Percentiles rank a stretch among this genome's conserved stretches.
These are phyloP conservation scores for Thelonectria discophora DNA, from an alignment of 2,329 filamentous ascomycete species.

Conservation along the genomic window DNA sequence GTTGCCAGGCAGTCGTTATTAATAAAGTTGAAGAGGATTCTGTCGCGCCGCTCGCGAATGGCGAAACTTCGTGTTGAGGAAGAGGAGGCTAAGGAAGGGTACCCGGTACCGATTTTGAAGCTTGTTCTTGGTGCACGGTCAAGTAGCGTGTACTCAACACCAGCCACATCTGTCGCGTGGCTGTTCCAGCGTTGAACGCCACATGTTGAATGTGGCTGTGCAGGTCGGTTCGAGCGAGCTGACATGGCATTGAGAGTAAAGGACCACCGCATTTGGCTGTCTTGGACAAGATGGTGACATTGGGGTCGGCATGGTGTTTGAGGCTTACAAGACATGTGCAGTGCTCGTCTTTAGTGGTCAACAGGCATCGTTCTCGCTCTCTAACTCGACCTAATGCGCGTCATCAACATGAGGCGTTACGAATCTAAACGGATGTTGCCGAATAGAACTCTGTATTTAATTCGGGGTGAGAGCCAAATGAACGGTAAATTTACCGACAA, in stretches of 20 bases:
- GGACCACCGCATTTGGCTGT: background rate
- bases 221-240: background rate
- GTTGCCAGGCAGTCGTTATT: constrained; percentile 27
- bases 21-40: constrained; percentile 35
- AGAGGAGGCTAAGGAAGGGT: constrained; percentile 26
- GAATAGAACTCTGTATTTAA: too few species aligned
- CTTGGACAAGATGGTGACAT: background rate
- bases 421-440: too few species aligned
- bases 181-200: background rate
- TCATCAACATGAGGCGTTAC: background rate
- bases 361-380: background rate
- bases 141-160: constrained; percentile 3
- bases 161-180: constrained; percentile 3
- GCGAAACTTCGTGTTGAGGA: constrained; percentile 30
- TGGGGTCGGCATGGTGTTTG: background rate
- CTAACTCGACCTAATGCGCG: background rate
- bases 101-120: constrained; percentile 21
- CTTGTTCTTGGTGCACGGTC: background rate
- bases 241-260: background rate
- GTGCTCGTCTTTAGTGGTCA: background rate
- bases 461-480: too few species aligned
- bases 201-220: background rate
- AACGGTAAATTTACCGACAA: too few species aligned
- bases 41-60: constrained; percentile 36
- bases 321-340: background rate